phyloP scores from a whole-genome alignment of 352 stramenopile genomes.

The Globisporangium camurandrum region DNA sequence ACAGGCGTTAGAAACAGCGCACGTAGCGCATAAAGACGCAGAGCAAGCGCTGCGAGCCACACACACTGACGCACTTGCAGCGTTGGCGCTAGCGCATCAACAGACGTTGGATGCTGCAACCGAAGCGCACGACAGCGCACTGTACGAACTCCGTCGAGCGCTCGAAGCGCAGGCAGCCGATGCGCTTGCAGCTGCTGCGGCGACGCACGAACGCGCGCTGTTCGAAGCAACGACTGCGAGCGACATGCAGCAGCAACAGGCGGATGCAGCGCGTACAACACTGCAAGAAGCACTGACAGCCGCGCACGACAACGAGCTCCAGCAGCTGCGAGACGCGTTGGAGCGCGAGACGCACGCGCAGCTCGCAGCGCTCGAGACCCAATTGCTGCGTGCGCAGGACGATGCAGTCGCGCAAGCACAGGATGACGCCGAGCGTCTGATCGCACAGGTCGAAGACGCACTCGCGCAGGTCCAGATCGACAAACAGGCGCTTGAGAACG shows the following conservation, averaged over 20 bases:
- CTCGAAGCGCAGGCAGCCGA: too few species aligned
- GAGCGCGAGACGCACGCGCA: slow-evolving; percentile 21
- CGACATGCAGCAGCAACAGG: slow-evolving; percentile 12
- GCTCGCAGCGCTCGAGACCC: slow-evolving; percentile 36
- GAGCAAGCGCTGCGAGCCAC: slow-evolving; percentile 14
- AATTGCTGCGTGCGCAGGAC: slow-evolving; percentile 50
- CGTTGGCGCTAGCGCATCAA: not conserved
- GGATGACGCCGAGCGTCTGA: slow-evolving; percentile 71
- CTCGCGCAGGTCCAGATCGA: slow-evolving; percentile 68
- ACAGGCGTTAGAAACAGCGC: too few species aligned
- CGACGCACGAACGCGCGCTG: slow-evolving; percentile 3
- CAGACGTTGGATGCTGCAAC: slow-evolving; percentile 10
- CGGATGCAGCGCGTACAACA: slow-evolving; percentile 18
- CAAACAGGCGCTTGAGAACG: slow-evolving; percentile 58
- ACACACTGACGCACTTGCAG: slow-evolving; percentile 1
- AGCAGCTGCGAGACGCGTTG: slow-evolving; percentile 30
- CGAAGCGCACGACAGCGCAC: too few species aligned
- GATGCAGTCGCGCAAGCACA: slow-evolving; percentile 70
- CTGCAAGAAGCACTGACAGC: slow-evolving; percentile 7
- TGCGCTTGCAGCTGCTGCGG: slow-evolving; percentile 10
- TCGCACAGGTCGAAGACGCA: slow-evolving; percentile 64
- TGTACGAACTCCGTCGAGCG: too few species aligned
- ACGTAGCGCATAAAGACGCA: slow-evolving; percentile 4
- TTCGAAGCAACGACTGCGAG: too few species aligned
- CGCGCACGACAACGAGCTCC: slow-evolving; percentile 14